These are phyloP conservation scores for Phycomyces blakesleeanus DNA, from an alignment of 192 early-diverging fungal species.

Conservation along the genomic window DNA sequence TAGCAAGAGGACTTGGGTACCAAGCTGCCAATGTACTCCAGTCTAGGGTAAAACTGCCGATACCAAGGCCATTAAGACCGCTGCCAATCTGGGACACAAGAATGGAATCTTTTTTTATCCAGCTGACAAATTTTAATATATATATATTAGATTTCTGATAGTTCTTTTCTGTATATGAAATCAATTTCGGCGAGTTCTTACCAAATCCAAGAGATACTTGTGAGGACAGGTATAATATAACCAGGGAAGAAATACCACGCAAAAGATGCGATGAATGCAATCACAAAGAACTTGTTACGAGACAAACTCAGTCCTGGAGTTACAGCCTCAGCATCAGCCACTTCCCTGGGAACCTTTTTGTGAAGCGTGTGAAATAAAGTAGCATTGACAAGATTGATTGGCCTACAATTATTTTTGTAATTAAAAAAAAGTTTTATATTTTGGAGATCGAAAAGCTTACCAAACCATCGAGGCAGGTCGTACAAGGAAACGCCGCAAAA, in stretches of 20 bases:
- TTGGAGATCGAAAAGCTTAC: background rate
- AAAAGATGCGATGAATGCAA: constrained; percentile 41
- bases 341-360: constrained; percentile 28
- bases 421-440: background rate
- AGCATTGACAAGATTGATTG: constrained; percentile 53
- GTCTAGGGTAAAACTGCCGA: constrained; percentile 69
- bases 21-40: constrained; percentile 68
- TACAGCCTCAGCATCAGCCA: constrained; percentile 21
- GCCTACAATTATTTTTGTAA: constrained; percentile 9
- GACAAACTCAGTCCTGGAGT: constrained; percentile 22
- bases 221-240: constrained; percentile 63
- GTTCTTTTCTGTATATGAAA: no score
- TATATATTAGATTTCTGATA: background rate
- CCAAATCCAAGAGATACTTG: constrained; percentile 64
- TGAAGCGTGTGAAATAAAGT: constrained; percentile 46
- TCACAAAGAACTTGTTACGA: constrained; percentile 44
- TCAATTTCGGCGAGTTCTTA: no score
- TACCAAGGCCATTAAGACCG: constrained; percentile 61
- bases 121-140: constrained; percentile 42
- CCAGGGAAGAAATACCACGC: constrained; percentile 60
- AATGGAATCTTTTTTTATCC: constrained; percentile 49
- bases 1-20: constrained; percentile 57
- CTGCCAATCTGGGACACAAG: constrained; percentile 50
- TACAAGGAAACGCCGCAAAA: constrained; percentile 37
- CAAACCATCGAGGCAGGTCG: constrained; percentile 43